Conservation (phyloP, 495 filamentous ascomycete species). For the Aspergillus bridgeri region DNA sequence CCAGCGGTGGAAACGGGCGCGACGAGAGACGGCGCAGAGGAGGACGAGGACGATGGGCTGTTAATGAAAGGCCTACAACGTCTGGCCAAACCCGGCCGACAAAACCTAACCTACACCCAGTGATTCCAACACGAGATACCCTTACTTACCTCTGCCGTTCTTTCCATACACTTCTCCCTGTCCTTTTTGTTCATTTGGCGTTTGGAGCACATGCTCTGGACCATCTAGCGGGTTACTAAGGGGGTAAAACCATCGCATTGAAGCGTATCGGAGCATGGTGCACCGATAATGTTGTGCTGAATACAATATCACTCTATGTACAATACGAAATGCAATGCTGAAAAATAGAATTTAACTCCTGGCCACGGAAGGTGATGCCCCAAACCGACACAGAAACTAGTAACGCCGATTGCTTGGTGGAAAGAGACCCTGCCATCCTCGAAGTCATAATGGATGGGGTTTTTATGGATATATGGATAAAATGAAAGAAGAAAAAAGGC, state of each 20-base stretch:
- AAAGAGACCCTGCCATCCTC: constrained; percentile 9
- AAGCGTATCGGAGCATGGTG: background rate
- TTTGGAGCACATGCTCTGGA: constrained; percentile 8
- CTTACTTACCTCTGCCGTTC: background rate
- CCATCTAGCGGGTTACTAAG: background rate
- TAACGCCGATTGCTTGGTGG: constrained; percentile 15
- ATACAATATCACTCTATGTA: constrained; percentile 16
- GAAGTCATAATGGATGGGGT: constrained; percentile 2
- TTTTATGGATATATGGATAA: background rate
- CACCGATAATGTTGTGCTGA: constrained; percentile 1
- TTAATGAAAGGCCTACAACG: constrained; percentile 35
- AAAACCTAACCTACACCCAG: no score
- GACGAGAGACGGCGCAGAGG: constrained; percentile 1
- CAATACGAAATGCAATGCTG: constrained; percentile 24
- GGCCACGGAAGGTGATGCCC: background rate
- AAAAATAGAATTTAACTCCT: background rate
- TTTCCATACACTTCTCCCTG: constrained; percentile 7
- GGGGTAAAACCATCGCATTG: background rate
- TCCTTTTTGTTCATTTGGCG: constrained; percentile 13
- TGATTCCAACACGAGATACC: background rate
- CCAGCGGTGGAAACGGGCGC: constrained; percentile 11
- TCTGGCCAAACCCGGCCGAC: constrained; percentile 8
- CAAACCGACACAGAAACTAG: constrained; percentile 1
- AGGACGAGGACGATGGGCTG: constrained; percentile 21
- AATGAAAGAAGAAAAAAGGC: no score